Evolutionary conservation across 805 yeast genomes (phyloP), one percentile per base, ranked within the genome.

Genomic region (Kregervanrija pseudodelftensis): DNA sequence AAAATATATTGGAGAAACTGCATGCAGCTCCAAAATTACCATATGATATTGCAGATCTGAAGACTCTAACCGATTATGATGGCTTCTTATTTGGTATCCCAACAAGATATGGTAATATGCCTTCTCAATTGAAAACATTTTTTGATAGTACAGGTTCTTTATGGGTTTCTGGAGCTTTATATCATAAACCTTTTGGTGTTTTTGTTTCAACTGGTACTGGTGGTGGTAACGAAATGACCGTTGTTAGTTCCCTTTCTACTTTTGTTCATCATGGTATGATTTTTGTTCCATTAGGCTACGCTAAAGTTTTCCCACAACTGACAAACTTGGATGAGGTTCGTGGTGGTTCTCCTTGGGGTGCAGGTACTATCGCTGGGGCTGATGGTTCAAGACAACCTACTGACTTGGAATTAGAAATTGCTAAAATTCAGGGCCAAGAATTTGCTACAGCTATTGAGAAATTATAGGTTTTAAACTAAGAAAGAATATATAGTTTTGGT

Each of bases 281-380:
- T 45, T 86, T 64, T 62, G 78, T 86, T 40, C 95, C 95, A 49
- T 70, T 85, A 54, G 95, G 95, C 48, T 86, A 81, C 68, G 74
- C 71, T 50, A 63, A 70, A 50, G 68, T 73, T 5, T 81, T 80
- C 64, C 72, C 74, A 8, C 72, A 73, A 52, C 56, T 81, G 51
- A 67, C 84, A 37, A 72, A 72, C 65, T 57, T 81, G 37, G 76
- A 72, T 5, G 89, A 85, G 66, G 73, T 79, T 42, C 95, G 82
- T 61, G 95, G 95, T 51, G 86, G 86, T 45, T 77, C 89, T 17
- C 78, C 95, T 40, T 87, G 89, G 88, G 95, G 95, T 61, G 83
- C 95, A 32, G 95, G 95, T 53, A 69, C 86, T 31, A 70, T 74
- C 57, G 88, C 95, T 32, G 85, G 79, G 42, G 71, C 74, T 43